These are phyloP conservation scores for Dryas octopetala DNA, from an alignment of 306 rosid genomes.

Conservation along the genomic window DNA sequence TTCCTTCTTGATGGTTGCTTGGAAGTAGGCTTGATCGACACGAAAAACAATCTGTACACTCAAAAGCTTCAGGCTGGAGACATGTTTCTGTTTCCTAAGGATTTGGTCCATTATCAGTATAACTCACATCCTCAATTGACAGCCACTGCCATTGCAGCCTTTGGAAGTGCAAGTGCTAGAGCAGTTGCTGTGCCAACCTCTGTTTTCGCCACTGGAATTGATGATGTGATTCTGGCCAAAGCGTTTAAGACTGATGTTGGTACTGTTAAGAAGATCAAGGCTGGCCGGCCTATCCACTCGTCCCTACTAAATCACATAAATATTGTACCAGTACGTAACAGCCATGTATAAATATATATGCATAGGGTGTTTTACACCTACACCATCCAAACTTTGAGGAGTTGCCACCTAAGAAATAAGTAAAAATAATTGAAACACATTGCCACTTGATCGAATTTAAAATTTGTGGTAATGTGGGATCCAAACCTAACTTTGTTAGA, in stretches of 20 bases:
- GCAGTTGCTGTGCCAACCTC: slow-evolving; percentile 11
- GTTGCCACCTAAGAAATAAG: no score
- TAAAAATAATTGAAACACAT: no score
- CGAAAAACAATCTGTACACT: slow-evolving; percentile 12
- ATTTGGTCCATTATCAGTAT: slow-evolving; percentile 14
- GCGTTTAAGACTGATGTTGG: slow-evolving; percentile 17
- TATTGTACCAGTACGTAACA: no score
- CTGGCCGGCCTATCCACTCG: neutral
- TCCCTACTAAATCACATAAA: no score
- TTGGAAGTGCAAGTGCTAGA: slow-evolving; percentile 19
- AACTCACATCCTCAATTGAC: neutral
- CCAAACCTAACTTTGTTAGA: no score
- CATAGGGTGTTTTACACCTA: no score
- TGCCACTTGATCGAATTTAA: no score
- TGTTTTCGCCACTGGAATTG: slow-evolving; percentile 13
- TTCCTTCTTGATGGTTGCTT: slow-evolving; percentile 1
- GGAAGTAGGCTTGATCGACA: slow-evolving; percentile 14
- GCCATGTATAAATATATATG: no score
- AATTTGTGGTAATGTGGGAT: no score
- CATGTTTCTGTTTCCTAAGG: slow-evolving; percentile 11
- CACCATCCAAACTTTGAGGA: no score
- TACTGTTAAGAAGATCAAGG: slow-evolving; percentile 1
- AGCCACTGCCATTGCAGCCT: slow-evolving; percentile 7
- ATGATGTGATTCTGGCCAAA: slow-evolving; percentile 4
- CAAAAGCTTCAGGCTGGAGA: slow-evolving; percentile 12